Conservation (phyloP, 2,329 filamentous ascomycete genomes). For the Coccinonectria pachysandricola region DNA sequence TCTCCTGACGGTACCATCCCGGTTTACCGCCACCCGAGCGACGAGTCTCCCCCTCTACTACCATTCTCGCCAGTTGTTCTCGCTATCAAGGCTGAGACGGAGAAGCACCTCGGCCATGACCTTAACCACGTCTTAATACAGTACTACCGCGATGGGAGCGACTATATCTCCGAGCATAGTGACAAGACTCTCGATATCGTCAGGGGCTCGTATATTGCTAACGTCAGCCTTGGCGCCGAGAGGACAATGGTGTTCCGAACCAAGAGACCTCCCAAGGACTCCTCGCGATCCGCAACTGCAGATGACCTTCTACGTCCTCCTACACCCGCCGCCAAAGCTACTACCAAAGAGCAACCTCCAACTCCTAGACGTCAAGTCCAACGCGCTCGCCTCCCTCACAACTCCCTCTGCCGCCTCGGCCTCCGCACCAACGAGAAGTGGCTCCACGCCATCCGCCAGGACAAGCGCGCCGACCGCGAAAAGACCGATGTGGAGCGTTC, state of each 20-base stretch:
- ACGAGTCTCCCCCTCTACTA: constrained; percentile 70
- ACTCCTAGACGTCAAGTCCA: constrained; percentile 41
- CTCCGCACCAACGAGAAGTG: constrained; percentile 72
- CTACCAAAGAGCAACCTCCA: constrained; percentile 1
- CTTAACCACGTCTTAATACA: constrained; percentile 92
- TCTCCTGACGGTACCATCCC: constrained; percentile 63
- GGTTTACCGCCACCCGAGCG: constrained; percentile 89
- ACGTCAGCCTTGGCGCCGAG: constrained; percentile 86
- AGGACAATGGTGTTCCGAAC: constrained; percentile 82
- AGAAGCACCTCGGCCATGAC: constrained; percentile 63
- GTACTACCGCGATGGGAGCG: constrained; percentile 76
- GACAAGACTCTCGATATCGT: constrained; percentile 94
- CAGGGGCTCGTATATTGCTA: constrained; percentile 73
- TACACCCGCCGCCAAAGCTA: not conserved
- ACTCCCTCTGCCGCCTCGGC: constrained; percentile 79
- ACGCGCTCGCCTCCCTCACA: constrained; percentile 70
- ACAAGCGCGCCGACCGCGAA: constrained; percentile 61
- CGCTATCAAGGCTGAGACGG: constrained; percentile 56
- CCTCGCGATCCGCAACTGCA: constrained; percentile 13
- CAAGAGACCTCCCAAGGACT: constrained; percentile 50
- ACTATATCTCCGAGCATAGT: constrained; percentile 93
- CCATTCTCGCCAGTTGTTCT: constrained; percentile 67
- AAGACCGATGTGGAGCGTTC: constrained; percentile 62
- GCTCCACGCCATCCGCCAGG: constrained; percentile 85
- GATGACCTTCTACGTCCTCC: constrained; percentile 1